Conservation (phyloP, 495 filamentous ascomycete genomes). For the Wilcoxina mikolae region DNA sequence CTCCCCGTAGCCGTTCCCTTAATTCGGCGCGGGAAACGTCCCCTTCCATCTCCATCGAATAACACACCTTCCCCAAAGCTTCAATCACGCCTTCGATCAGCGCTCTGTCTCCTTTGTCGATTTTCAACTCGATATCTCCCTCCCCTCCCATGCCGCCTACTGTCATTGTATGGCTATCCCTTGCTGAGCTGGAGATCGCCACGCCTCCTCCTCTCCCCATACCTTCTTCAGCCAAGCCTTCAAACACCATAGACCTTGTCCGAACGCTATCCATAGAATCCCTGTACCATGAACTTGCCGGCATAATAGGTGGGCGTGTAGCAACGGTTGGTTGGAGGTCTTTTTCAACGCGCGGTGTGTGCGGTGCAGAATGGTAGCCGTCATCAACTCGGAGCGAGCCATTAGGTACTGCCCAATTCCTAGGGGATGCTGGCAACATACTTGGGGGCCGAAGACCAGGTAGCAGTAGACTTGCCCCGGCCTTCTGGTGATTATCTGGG, state of each 20-base stretch:
- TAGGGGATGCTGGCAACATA: constrained; percentile 6
- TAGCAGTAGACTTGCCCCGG: background rate
- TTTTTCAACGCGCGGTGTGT: constrained; percentile 16
- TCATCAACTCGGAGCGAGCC: constrained; percentile 18
- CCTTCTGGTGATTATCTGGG: background rate
- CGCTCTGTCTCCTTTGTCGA: constrained; percentile 12
- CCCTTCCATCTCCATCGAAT: constrained; percentile 19
- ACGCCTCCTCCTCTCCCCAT: background rate
- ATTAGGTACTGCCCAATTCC: constrained; percentile 16
- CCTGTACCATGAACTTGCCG: constrained; percentile 12
- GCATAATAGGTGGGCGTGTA: background rate
- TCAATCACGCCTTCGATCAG: constrained; percentile 26
- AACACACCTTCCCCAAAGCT: constrained; percentile 20
- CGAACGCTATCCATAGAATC: constrained; percentile 1
- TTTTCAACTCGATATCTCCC: constrained; percentile 7
- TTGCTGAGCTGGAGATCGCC: constrained; percentile 4
- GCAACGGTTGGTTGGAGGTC: background rate
- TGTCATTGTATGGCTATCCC: background rate
- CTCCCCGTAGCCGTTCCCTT: constrained; percentile 16
- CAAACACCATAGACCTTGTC: background rate
- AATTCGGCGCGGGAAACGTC: constrained; percentile 11
- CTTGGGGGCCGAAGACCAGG: no score
- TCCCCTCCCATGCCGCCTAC: constrained; percentile 8
- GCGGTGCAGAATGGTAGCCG: constrained; percentile 26
- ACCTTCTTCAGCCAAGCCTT: background rate